phyloP scores from a whole-genome alignment of 2,329 filamentous ascomycete genomes.

The Paraphaeosphaeria minitans region DNA sequence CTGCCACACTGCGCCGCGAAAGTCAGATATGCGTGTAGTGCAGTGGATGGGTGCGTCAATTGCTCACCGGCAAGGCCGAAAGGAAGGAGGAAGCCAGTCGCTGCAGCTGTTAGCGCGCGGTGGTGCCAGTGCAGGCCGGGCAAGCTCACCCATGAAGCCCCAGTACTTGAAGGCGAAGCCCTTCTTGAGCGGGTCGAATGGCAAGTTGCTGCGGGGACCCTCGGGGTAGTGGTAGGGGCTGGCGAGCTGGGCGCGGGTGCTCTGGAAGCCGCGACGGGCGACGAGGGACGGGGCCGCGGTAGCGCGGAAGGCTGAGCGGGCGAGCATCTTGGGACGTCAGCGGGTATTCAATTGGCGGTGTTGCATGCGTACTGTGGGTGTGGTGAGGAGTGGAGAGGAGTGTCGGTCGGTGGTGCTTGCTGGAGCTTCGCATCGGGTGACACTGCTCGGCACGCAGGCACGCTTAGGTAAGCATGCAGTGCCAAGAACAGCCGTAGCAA shows the following conservation, averaged over 20 bases:
- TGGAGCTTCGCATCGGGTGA: conserved; percentile 15
- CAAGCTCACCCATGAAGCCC: conserved; percentile 70
- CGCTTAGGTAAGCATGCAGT: conserved; percentile 6
- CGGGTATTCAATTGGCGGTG: conserved; percentile 32
- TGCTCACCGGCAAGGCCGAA: conserved; percentile 68
- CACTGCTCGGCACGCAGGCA: conserved; percentile 5
- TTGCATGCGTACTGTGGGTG: conserved; percentile 35
- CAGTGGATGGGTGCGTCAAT: not conserved
- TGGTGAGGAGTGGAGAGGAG: conserved; percentile 29
- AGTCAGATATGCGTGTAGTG: conserved; percentile 25
- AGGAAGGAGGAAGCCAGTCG: conserved; percentile 62
- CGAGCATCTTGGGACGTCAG: conserved; percentile 73
- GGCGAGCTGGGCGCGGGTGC: conserved; percentile 80
- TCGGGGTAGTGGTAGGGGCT: conserved; percentile 99
- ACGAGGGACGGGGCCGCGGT: conserved; percentile 66
- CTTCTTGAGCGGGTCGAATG: conserved; percentile 93
- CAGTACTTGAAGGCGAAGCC: conserved; percentile 86
- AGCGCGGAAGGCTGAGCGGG: conserved; percentile 67
- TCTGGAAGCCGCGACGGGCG: conserved; percentile 92
- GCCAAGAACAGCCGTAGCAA: not conserved
- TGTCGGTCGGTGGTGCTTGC: conserved; percentile 10
- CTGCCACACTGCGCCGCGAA: conserved; percentile 63
- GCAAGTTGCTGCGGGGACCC: conserved; percentile 91
- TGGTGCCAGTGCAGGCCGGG: conserved; percentile 8
- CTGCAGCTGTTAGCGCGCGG: conserved; percentile 53